Evolutionary conservation across 345 rosid genomes (phyloP).

Genomic region (Linum lewisii): DNA sequence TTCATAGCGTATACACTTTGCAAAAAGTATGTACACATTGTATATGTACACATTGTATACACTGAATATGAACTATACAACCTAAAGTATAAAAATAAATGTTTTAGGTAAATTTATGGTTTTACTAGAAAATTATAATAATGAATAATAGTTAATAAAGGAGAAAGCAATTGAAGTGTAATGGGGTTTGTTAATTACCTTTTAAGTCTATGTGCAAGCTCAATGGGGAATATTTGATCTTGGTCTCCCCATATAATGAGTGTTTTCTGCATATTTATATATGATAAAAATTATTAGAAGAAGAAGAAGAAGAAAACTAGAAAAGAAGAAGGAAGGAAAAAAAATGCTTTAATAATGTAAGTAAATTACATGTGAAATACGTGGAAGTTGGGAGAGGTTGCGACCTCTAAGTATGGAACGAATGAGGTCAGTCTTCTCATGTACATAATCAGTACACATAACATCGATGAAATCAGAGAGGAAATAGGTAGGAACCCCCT

Average conservation of each 20-base stretch:
- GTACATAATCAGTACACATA: conserved; percentile 24
- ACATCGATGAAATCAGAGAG: conserved; percentile 28
- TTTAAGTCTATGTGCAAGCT: conserved; percentile 1
- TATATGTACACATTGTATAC: too few relatives aligned
- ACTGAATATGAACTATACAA: too few relatives aligned
- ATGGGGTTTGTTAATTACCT: neutral
- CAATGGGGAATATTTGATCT: neutral
- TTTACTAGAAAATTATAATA: too few relatives aligned
- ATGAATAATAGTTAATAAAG: too few relatives aligned
- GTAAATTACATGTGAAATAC: conserved; percentile 21
- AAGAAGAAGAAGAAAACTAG: neutral
- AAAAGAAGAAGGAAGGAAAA: neutral
- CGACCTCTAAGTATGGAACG: conserved; percentile 21
- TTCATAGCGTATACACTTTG: too few relatives aligned
- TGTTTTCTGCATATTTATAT: neutral
- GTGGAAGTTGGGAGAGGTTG: conserved; percentile 20
- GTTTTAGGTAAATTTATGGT: too few relatives aligned
- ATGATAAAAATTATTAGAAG: too few relatives aligned
- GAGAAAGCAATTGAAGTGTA: too few relatives aligned
- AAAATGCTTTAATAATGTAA: neutral
- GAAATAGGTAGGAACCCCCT: conserved; percentile 20
- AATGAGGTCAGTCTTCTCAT: conserved; percentile 29
- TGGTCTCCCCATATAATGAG: conserved; percentile 4
- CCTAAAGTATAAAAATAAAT: too few relatives aligned
- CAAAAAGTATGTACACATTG: too few relatives aligned